Base-by-base conservation (phyloP, 352 stramenopile species). In the Plasmopara viticola region DNA sequence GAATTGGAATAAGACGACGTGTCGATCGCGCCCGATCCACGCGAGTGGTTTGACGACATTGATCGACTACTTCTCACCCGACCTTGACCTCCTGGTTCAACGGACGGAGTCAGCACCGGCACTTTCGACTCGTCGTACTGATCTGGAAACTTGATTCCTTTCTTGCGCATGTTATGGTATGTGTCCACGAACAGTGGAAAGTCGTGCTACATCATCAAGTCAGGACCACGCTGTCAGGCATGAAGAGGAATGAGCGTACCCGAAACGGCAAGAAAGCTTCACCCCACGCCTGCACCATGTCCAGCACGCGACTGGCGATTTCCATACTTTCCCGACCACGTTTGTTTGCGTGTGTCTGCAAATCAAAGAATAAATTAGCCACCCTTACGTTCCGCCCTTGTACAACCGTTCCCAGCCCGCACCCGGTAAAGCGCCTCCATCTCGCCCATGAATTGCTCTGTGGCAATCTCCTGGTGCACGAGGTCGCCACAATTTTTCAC, bases 81-180 rank as follows among this genome's bases (percentile, higher is more conserved):
- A 41, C n/a, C 18, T 41, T 41, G 37, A 41, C 5, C 13, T 15
- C 37, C 37, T 25, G 3, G 3, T 15, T 41, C 37, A 41, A 35
- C 42, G 18, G 64, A 62, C 12, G 63, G 59, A 28, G 70, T 83
- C 29, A 87, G 45, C 47, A 86, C 68, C 0, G 78, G 78, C 13
- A 78, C 75, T 25, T 81, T 78, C 41, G 62, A 75, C 43, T 86
- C 74, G 57, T 92, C 75, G 58, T 87, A 89, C 54, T 87, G 74
- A 10, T 85, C 79, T 13, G 76, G 78, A 58, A 92, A 92, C 45
- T 70, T 68, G 45, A 90, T 68, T 28, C 81, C 81, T 45, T 86
- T 79, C 57, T 85, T 87, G 50, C 81, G 71, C 64, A 92, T 85
- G 44, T 87, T 87, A 61, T 92, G 73, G 60, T 92, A 92, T 63